phyloP scores from a whole-genome alignment of 805 yeast genomes.

The Teunomyces barrocoloradensis region DNA sequence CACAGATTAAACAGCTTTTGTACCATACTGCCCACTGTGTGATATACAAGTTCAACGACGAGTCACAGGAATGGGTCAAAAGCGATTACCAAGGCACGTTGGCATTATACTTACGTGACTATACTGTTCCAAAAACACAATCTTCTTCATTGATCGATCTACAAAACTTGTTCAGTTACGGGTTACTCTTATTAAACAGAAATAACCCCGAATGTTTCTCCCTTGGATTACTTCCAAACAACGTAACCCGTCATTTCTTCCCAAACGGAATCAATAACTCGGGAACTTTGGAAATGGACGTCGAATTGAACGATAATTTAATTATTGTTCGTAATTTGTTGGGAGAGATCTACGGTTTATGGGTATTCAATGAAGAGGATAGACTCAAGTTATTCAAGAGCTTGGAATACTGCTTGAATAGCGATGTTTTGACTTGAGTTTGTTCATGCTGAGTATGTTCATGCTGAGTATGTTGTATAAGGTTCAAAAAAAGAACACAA shows the following conservation, averaged over 20 bases:
- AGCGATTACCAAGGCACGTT: slow-evolving; percentile 68
- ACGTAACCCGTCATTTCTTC: slow-evolving; percentile 44
- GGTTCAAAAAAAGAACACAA: too few species aligned
- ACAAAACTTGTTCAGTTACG: slow-evolving; percentile 55
- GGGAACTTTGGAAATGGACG: slow-evolving; percentile 50
- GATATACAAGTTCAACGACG: slow-evolving; percentile 59
- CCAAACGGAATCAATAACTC: slow-evolving; percentile 30
- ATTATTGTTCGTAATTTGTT: slow-evolving; percentile 65
- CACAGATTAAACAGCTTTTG: slow-evolving; percentile 62
- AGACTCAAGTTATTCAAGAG: slow-evolving; percentile 56
- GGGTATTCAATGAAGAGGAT: slow-evolving; percentile 72
- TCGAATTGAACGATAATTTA: slow-evolving; percentile 66
- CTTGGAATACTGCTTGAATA: slow-evolving; percentile 38
- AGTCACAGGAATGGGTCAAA: slow-evolving; percentile 65
- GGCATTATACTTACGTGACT: slow-evolving; percentile 59
- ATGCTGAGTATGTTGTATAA: background rate
- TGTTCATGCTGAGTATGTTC: background rate
- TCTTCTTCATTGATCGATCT: slow-evolving; percentile 27
- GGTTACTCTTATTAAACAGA: slow-evolving; percentile 67
- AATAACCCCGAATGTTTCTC: slow-evolving; percentile 68
- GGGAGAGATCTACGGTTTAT: slow-evolving; percentile 73
- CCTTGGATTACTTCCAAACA: slow-evolving; percentile 62
- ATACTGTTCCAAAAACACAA: slow-evolving; percentile 14
- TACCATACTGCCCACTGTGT: slow-evolving; percentile 73
- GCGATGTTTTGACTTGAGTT: slow-evolving; percentile 17